Percentiles rank a stretch among this genome's conserved stretches.
phyloP scores from a whole-genome alignment of 2,329 filamentous ascomycete species.

The Verticillium longisporum region DNA sequence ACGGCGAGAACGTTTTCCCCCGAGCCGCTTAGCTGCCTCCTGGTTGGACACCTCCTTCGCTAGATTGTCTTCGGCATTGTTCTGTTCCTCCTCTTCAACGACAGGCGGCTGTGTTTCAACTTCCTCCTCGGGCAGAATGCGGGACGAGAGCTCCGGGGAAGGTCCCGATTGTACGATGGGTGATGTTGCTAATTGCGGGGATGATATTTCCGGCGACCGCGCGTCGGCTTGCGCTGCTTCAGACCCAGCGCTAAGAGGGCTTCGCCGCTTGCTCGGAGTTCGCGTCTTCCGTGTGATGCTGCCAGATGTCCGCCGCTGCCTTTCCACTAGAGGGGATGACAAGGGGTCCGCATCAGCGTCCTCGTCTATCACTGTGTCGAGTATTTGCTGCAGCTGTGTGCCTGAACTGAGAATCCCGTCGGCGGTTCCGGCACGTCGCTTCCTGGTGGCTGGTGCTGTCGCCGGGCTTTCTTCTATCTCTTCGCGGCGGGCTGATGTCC shows the following conservation, averaged over 20 bases:
- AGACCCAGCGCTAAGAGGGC: slow-evolving; percentile 10
- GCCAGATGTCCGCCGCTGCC: slow-evolving; percentile 26
- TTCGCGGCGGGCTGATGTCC: slow-evolving; percentile 18
- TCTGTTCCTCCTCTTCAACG: neutral
- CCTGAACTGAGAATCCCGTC: slow-evolving; percentile 30
- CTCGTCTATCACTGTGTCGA: slow-evolving; percentile 21
- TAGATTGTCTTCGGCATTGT: slow-evolving; percentile 14
- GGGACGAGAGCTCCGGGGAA: slow-evolving; percentile 10
- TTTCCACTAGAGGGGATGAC: slow-evolving; percentile 37
- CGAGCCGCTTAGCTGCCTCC: slow-evolving; percentile 34
- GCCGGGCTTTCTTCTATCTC: slow-evolving; percentile 47
- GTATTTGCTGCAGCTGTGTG: slow-evolving; percentile 32
- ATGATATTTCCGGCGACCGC: neutral
- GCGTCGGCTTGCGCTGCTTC: slow-evolving; percentile 26
- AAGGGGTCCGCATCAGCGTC: slow-evolving; percentile 18
- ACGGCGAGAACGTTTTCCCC: slow-evolving; percentile 34
- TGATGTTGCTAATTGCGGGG: neutral
- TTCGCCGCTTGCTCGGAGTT: slow-evolving; percentile 14
- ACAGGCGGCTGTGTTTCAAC: neutral
- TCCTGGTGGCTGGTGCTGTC: slow-evolving; percentile 49
- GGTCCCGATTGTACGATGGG: neutral
- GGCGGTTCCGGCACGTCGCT: slow-evolving; percentile 31
- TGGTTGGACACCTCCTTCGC: slow-evolving; percentile 36
- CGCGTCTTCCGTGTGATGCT: slow-evolving; percentile 23
- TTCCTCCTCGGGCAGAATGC: neutral